Evolutionary conservation across 768 basidiomycete species (phyloP), one percentile per base, ranked within the genome.

Genomic region (Phaeolepiota aurea): DNA sequence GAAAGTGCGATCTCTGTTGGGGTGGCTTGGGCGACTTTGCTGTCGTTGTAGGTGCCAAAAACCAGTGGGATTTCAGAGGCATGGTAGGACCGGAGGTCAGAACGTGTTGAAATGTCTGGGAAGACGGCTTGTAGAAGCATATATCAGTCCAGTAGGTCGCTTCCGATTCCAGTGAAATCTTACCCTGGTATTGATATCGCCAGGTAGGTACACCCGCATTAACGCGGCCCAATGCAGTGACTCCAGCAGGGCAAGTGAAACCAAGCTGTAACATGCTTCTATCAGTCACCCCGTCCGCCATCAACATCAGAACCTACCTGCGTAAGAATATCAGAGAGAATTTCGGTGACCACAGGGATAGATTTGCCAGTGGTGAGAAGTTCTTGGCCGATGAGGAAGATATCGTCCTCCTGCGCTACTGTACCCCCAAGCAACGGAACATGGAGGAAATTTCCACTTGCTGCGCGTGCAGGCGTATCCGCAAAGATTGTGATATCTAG

Each of bases 51-150:
- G 1, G 63, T 62, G 2, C 63, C 65, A 37, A 68, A 71, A 21
- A 65, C 56, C 20, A 65, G 46, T 0, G 68, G 65, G 20, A 70
- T 59, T 30, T 67, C 61, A 0, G 65, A 59, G 0, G 59, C 54
- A 30, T 69, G 67, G 43, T 59, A 66, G 2, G 65, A 58, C 3
- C 67, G 59, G 4, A 65, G 38, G 38, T 61, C 60, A 0, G 57
- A 51, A 4, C 57, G 54, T 10, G 47, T 47, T 2, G 63, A 61
- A 16, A 66, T 59, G 32, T 62, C 60, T 3, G 57, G 60, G 40
- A 65, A 68, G n/a, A 65, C 50, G 19, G 51, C 64, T 66, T 13
- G 22, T 25, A n/a, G n/a, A n/a, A n/a, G n/a, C n/a, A n/a, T n/a
- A n/a, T n/a, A n/a, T n/a, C n/a, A n/a, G n/a, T n/a, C n/a, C n/a